A percentile compares a stretch with the other conserved stretches of the same genome.
phyloP scores from a whole-genome alignment of 2,329 filamentous ascomycete species.

The Ophiocordyceps camponoti-rufipedis region DNA sequence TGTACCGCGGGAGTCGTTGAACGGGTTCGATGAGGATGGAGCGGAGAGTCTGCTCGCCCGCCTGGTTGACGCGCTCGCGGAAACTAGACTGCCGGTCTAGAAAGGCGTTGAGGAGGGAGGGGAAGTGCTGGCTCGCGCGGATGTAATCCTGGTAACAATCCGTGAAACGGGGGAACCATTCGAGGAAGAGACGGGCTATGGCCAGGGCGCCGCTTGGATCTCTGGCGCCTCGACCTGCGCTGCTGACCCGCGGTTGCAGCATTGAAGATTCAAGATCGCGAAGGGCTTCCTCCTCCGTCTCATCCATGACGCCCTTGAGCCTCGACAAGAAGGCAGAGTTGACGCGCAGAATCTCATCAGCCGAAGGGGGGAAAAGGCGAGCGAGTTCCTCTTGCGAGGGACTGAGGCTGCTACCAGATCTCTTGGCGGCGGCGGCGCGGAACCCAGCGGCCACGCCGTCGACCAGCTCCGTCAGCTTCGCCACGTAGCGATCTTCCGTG shows the following conservation, averaged over 20 bases:
- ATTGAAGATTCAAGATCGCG: conserved; percentile 50
- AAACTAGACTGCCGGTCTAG: conserved; percentile 71
- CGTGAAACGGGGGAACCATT: conserved; percentile 88
- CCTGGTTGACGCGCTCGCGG: conserved; percentile 59
- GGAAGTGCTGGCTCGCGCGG: conserved; percentile 72
- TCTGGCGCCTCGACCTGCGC: conserved; percentile 27
- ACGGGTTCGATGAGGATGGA: conserved; percentile 93
- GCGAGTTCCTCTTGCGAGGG: conserved; percentile 56
- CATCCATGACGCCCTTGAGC: conserved; percentile 59
- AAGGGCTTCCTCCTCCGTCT: conserved; percentile 64
- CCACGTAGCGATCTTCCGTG: conserved; percentile 86
- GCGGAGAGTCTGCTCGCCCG: conserved; percentile 77
- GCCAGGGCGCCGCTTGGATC: conserved; percentile 64
- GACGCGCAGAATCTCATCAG: conserved; percentile 63
- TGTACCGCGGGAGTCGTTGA: conserved; percentile 85
- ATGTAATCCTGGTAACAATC: conserved; percentile 90
- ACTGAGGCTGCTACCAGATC: conserved; percentile 42
- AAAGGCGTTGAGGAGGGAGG: conserved; percentile 61
- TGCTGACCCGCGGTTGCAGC: conserved; percentile 15
- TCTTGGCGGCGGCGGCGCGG: conserved; percentile 45
- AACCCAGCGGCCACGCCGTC: conserved; percentile 68
- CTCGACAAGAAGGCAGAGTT: conserved; percentile 68
- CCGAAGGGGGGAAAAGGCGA: conserved; percentile 62
- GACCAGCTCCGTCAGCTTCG: conserved; percentile 70
- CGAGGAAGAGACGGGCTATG: conserved; percentile 64